A percentile compares a stretch with the other conserved stretches of the same genome.
Conservation (phyloP, 441 rosid species). For the Aquilaria agallochum region DNA sequence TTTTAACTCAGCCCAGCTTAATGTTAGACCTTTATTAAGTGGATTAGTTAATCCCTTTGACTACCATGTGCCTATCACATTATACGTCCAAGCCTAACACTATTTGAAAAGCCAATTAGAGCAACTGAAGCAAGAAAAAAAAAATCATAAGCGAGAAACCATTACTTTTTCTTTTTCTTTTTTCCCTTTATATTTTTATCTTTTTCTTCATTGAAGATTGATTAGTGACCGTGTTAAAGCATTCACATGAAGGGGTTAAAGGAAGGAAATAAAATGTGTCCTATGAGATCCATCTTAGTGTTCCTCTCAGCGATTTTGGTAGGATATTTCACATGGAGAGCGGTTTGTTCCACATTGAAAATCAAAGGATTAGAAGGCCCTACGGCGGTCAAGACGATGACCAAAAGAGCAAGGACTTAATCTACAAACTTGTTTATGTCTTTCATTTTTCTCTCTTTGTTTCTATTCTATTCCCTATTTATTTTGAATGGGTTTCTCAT, state of each 20-base stretch:
- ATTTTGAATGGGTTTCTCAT: slow-evolving; percentile 1
- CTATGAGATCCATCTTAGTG: slow-evolving; percentile 72
- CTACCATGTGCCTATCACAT: too few relatives aligned
- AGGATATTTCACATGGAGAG: slow-evolving; percentile 74
- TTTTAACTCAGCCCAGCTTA: too few relatives aligned
- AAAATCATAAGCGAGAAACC: too few relatives aligned
- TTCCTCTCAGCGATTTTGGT: slow-evolving; percentile 84
- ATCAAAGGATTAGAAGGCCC: slow-evolving; percentile 33
- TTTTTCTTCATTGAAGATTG: too few relatives aligned
- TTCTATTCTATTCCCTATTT: neutral
- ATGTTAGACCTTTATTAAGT: too few relatives aligned
- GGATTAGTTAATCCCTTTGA: too few relatives aligned
- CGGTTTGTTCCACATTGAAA: slow-evolving; percentile 60
- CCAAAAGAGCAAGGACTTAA: slow-evolving; percentile 35
- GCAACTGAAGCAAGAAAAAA: too few relatives aligned
- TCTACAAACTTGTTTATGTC: slow-evolving; percentile 7
- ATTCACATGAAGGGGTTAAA: neutral
- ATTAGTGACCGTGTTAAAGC: too few relatives aligned
- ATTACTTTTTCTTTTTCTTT: too few relatives aligned
- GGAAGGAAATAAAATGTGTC: slow-evolving; percentile 49
- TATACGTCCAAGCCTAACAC: too few relatives aligned
- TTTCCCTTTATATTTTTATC: too few relatives aligned
- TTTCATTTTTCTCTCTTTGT: neutral
- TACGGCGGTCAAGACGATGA: slow-evolving; percentile 8
- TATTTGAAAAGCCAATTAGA: too few relatives aligned